A percentile compares a stretch with the other conserved stretches of the same genome.
These are phyloP conservation scores for Aspergillus cavernicola DNA, from an alignment of 495 filamentous ascomycete genomes.

Conservation along the genomic window DNA sequence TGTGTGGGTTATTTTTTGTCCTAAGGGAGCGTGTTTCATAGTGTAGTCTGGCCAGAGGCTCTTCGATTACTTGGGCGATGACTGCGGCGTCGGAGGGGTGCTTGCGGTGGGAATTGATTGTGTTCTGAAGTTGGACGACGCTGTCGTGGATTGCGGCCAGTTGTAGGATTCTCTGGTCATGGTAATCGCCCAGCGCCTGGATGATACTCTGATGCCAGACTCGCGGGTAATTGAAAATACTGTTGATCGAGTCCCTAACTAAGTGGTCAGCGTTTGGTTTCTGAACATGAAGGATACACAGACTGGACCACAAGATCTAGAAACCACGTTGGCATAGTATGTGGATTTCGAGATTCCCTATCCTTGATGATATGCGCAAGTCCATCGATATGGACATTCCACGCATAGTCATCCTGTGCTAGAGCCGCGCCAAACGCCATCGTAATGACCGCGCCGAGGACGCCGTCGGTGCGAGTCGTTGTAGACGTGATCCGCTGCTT, in stretches of 20 bases:
- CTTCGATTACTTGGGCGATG: conserved; percentile 3
- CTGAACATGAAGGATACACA: not conserved
- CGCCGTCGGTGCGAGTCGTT: conserved; percentile 15
- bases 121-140: conserved; percentile 3
- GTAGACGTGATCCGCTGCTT: conserved; percentile 11
- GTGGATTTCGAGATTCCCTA: conserved; percentile 11
- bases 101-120: not conserved
- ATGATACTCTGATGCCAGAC: conserved; percentile 1
- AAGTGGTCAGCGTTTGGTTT: not conserved
- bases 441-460: conserved; percentile 21
- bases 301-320: conserved; percentile 5
- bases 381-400: conserved; percentile 27
- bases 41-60: not conserved
- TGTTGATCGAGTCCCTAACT: conserved; percentile 6
- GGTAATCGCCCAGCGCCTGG: not conserved
- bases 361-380: conserved; percentile 20
- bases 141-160: conserved; percentile 9
- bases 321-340: conserved; percentile 6
- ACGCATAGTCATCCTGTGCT: conserved; percentile 12
- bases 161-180: not conserved
- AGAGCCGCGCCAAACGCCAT: conserved; percentile 26
- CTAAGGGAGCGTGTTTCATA: conserved; percentile 2
- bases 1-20: not conserved
- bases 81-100: not conserved
- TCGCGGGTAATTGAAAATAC: conserved; percentile 3